These are phyloP conservation scores for Ustulina deusta DNA, from an alignment of 2,329 filamentous ascomycete species.

Conservation along the genomic window DNA sequence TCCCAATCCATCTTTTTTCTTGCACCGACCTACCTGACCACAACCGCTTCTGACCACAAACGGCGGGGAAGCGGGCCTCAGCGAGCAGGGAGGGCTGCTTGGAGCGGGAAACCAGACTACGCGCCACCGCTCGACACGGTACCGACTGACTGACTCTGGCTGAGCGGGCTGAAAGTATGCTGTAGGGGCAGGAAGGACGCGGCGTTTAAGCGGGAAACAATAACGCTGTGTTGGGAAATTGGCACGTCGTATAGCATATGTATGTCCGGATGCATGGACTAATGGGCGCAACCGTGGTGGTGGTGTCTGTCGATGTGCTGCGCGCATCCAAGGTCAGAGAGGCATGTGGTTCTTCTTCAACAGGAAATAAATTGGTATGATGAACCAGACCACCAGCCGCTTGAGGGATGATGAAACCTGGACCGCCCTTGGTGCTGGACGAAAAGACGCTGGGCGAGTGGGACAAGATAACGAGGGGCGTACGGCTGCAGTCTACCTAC, in stretches of 20 bases:
- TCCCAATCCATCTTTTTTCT: constrained; percentile 35
- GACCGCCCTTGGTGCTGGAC: constrained; percentile 12
- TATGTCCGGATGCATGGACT: not conserved
- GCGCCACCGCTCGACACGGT: constrained; percentile 6
- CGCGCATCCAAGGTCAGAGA: constrained; percentile 2
- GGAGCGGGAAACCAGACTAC: constrained; percentile 8
- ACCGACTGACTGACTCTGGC: constrained; percentile 17
- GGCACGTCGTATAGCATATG: not conserved
- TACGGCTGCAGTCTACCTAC: constrained; percentile 1
- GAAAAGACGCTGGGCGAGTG: constrained; percentile 25
- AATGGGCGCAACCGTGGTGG: not conserved
- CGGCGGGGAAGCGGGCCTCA: constrained; percentile 30
- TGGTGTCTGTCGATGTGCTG: not conserved
- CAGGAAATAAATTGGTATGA: constrained; percentile 15
- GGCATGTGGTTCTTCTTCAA: not conserved
- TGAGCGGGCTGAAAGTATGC: constrained; percentile 25
- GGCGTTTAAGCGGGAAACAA: constrained; percentile 29
- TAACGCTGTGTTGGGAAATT: constrained; percentile 23
- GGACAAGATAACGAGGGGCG: constrained; percentile 25
- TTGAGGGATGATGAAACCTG: constrained; percentile 30
- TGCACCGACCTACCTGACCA: constrained; percentile 12
- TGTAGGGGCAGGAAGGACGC: constrained; percentile 20
- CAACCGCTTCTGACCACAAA: constrained; percentile 33
- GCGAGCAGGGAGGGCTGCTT: not conserved
- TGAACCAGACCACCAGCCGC: constrained; percentile 24